Conservation (phyloP, 768 basidiomycete genomes). For the Termitomyces sp. region DNA sequence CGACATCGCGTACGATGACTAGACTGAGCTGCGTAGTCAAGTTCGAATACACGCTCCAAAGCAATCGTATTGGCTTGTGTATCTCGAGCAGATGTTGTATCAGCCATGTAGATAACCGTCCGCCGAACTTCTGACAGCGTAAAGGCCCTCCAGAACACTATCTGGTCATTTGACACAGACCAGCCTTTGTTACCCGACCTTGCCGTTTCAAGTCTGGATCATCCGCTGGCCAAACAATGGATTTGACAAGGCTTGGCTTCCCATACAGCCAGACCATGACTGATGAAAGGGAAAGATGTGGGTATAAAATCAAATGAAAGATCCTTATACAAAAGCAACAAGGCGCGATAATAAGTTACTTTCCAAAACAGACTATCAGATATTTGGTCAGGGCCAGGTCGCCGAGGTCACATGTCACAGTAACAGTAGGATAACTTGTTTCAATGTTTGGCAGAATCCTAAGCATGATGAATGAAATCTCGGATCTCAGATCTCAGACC, state of each 20-base stretch:
- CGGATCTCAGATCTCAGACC: no score
- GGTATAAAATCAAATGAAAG: no score
- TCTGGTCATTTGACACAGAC: not conserved
- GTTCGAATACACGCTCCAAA: not conserved
- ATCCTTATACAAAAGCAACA: no score
- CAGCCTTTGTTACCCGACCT: not conserved
- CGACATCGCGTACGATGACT: not conserved
- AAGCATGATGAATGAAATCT: no score
- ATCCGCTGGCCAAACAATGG: not conserved
- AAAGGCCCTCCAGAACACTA: not conserved
- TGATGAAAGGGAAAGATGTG: no score
- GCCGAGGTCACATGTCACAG: no score
- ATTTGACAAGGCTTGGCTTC: not conserved
- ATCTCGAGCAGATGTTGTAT: not conserved
- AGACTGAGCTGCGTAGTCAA: slow-evolving; percentile 4
- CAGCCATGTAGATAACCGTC: not conserved
- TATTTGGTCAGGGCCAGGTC: no score
- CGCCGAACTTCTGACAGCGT: not conserved
- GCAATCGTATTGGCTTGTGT: not conserved
- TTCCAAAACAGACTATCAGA: no score
- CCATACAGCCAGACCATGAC: no score
- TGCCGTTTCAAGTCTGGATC: not conserved
- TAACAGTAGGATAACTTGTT: no score
- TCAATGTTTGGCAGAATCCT: no score
- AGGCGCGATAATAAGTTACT: no score